phyloP scores from a whole-genome alignment of 495 filamentous ascomycete species.

The Usnea hakonensis region DNA sequence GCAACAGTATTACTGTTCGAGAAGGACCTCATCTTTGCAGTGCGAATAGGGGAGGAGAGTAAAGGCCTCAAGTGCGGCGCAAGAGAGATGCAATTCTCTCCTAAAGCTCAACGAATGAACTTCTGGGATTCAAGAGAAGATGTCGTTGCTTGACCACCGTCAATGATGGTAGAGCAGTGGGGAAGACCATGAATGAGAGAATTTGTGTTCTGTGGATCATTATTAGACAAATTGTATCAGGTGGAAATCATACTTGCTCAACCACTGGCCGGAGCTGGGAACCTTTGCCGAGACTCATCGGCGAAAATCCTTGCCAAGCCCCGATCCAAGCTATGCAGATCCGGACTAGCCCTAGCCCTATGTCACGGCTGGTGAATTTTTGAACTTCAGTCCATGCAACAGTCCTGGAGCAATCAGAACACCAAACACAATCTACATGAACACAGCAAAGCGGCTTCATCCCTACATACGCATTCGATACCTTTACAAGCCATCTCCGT shows the following conservation, averaged over 20 bases:
- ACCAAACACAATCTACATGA: conserved; percentile 3
- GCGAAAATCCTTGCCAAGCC: background rate
- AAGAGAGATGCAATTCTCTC: background rate
- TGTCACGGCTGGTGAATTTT: too few relatives aligned
- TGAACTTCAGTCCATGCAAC: background rate
- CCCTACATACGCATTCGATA: conserved; percentile 4
- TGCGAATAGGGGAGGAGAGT: conserved; percentile 10
- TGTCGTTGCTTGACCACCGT: background rate
- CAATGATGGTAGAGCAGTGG: background rate
- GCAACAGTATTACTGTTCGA: conserved; percentile 14
- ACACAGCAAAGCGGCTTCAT: background rate
- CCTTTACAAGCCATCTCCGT: background rate
- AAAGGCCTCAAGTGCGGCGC: conserved; percentile 5
- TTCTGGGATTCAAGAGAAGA: background rate
- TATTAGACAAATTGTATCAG: background rate
- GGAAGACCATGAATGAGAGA: background rate
- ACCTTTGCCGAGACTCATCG: conserved; percentile 12
- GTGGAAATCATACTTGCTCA: conserved; percentile 6
- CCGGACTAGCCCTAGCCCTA: background rate
- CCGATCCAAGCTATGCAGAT: background rate
- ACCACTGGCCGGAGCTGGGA: conserved; percentile 6
- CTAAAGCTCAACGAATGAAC: background rate
- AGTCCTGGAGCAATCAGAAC: background rate
- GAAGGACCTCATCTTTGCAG: conserved; percentile 20
- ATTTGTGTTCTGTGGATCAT: background rate